A percentile compares a stretch with the other conserved stretches of the same genome.
phyloP scores from a whole-genome alignment of 305 asterid genomes.

The Rubia peregrina region DNA sequence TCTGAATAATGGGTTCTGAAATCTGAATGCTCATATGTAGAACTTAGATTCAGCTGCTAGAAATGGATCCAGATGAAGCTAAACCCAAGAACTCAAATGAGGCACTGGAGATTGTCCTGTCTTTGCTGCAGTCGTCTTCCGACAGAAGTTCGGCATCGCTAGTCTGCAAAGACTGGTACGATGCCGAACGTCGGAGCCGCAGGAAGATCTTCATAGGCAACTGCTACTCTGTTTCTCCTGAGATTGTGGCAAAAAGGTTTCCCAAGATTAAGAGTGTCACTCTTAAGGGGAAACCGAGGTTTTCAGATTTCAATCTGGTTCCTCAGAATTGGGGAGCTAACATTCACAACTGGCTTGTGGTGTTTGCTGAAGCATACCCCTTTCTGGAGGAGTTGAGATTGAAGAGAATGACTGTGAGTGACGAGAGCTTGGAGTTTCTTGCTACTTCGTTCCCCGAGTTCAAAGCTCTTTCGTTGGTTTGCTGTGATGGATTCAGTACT shows the following conservation, averaged over 20 bases:
- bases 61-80: slow-evolving; percentile 43
- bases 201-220: slow-evolving; percentile 74
- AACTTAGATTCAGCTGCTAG: slow-evolving; percentile 8
- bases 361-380: slow-evolving; percentile 70
- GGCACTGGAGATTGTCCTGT: slow-evolving; percentile 62
- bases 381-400: slow-evolving; percentile 76
- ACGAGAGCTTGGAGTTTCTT: slow-evolving; percentile 76
- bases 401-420: slow-evolving; percentile 67
- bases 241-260: slow-evolving; percentile 67
- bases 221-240: slow-evolving; percentile 85
- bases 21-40: neutral
- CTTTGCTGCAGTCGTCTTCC: slow-evolving; percentile 50
- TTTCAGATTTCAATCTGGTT: slow-evolving; percentile 81
- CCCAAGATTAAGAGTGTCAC: slow-evolving; percentile 63
- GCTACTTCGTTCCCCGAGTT: slow-evolving; percentile 57
- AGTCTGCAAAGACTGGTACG: slow-evolving; percentile 78
- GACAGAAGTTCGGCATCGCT: slow-evolving; percentile 75
- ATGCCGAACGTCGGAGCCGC: slow-evolving; percentile 87
- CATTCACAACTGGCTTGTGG: slow-evolving; percentile 57
- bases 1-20: neutral
- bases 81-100: slow-evolving; percentile 49
- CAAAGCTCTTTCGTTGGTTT: slow-evolving; percentile 58
- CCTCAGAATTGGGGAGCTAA: slow-evolving; percentile 85
- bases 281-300: slow-evolving; percentile 77
- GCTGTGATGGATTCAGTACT: slow-evolving; percentile 76